Base-by-base conservation (phyloP, 768 basidiomycete genomes). In the Pisolithus albus region DNA sequence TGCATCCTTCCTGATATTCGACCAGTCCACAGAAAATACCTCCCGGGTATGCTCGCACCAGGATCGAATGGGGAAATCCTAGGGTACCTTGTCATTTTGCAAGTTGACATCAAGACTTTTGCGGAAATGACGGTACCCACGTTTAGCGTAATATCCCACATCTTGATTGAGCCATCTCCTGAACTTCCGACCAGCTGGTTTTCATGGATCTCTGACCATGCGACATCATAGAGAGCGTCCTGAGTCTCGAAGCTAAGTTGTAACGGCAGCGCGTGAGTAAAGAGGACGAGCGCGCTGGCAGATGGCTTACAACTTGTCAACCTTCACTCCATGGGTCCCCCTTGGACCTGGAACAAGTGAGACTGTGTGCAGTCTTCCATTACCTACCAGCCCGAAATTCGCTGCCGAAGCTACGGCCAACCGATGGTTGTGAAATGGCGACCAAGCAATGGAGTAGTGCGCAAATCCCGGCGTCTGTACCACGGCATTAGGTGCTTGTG, bases 1-100 rank as follows among this genome's bases (percentile, higher is more conserved):
- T 1, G 80, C 79, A 56, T 92, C 87, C 64, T 95, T 96, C 60
- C 85, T 83, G 55, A 94, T 67, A 69, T 96, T 98, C 55, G 87
- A 92, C 94, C 95, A 98, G 66, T 98, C 91, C 5, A 97, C 82
- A 10, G 86, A 87, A 72, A 90, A 93, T 7, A 93, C 91, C 65
- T 98, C 95, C 46, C 85, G 81, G 11, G 84, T 82, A 68, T 98
- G 95, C 68, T 98, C 95, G 60, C 91, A 87, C 94, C 95, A 98
- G 46, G 81, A 82, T 54, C 84, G 82, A 57, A 97, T 86, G 1
- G 95, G 94, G 49, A 86, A 79, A 59, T 92, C 87, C 92, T 97
- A 70, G 7, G 55, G 41, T 40, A 45, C 56, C 64, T 66, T 70
- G 57, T 67, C 56, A 64, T 55, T 64, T 65, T 64, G 61, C 59